Evolutionary conservation across 108 stramenopile species (phyloP), one percentile per base, ranked within the genome.

Genomic region (Nitzschia sp.): DNA sequence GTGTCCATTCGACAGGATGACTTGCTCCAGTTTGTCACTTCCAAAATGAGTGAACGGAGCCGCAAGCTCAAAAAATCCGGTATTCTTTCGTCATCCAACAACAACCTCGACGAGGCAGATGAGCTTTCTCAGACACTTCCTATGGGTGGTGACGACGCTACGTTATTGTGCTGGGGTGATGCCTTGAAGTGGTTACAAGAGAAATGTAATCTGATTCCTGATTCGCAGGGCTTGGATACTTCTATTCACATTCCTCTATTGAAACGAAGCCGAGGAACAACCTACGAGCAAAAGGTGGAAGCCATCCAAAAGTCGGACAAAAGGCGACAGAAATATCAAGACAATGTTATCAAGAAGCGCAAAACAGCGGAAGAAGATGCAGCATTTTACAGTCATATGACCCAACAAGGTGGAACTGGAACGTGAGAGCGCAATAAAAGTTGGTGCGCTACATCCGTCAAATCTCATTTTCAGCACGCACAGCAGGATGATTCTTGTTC

Each of bases 261-360:
- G 75, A 63, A 85, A 57, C 80, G 95, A 68, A 55, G 76, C 8
- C 68, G 35, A 46, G 95, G 95, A 16, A 87, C 89, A 28, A 89
- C 92, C 0, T 96, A 96, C 70, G 95, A 93, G 75, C 91, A 96
- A 77, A 96, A 96, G 67, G 75, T 96, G 11, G 68, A 73, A 31
- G 78, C 89, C 9, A 58, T 87, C 21, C 36, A 75, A 47, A 68
- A 81, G 35, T 78, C 73, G 13, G 79, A 83, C 28, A 84, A 82
- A 65, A 62, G 68, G 30, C 80, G 90, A 66, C 74, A 82, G 32
- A 72, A 78, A 29, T 91, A 86, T 53, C 87, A 90, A 66, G 85
- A 81, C 27, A 90, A 91, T 63, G 77, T 94, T 28, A 76, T 88
- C 45, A 85, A 90, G 59, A 94, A 91, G 68, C 80, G 90, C 46